A percentile compares a stretch with the other conserved stretches of the same genome.
Evolutionary conservation across 805 yeast genomes (phyloP).

Genomic region (Barnettozyma wickerhamii): DNA sequence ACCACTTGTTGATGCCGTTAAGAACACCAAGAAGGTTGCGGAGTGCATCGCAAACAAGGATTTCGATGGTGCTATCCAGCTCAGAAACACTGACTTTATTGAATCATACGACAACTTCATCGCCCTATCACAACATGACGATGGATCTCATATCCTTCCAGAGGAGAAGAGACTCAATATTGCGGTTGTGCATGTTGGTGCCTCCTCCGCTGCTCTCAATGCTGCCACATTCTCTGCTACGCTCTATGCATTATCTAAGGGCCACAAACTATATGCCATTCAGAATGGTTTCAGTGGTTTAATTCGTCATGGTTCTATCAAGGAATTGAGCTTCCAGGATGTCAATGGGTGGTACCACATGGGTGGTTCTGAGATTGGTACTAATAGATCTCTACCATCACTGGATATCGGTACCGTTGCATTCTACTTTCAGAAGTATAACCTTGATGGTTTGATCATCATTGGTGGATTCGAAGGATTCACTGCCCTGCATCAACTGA

Average conservation of each 20-base stretch:
- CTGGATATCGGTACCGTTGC: conserved; percentile 87
- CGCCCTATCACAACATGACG: conserved; percentile 64
- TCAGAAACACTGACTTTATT: conserved; percentile 84
- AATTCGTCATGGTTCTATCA: conserved; percentile 81
- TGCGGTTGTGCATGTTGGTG: conserved; percentile 91
- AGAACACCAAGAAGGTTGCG: conserved; percentile 85
- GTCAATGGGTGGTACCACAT: conserved; percentile 82
- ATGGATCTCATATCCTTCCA: conserved; percentile 58
- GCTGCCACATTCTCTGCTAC: conserved; percentile 91
- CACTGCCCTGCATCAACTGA: conserved; percentile 75
- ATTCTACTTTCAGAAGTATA: conserved; percentile 83
- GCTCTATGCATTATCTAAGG: conserved; percentile 79
- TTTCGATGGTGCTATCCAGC: conserved; percentile 79
- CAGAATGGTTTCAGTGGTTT: conserved; percentile 93
- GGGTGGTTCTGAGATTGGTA: conserved; percentile 98
- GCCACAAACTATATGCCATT: conserved; percentile 88
- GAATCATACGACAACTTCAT: conserved; percentile 73
- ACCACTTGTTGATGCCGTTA: conserved; percentile 87
- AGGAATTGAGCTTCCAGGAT: conserved; percentile 73
- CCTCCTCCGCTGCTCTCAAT: conserved; percentile 96
- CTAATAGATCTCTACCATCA: conserved; percentile 82
- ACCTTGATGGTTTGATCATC: conserved; percentile 82
- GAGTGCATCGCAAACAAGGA: conserved; percentile 74
- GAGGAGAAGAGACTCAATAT: conserved; percentile 59
- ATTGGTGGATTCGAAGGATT: conserved; percentile 99